A percentile compares a stretch with the other conserved stretches of the same genome.
Conservation (phyloP, 2,329 filamentous ascomycete genomes). For the Fusarium zealandicum region DNA sequence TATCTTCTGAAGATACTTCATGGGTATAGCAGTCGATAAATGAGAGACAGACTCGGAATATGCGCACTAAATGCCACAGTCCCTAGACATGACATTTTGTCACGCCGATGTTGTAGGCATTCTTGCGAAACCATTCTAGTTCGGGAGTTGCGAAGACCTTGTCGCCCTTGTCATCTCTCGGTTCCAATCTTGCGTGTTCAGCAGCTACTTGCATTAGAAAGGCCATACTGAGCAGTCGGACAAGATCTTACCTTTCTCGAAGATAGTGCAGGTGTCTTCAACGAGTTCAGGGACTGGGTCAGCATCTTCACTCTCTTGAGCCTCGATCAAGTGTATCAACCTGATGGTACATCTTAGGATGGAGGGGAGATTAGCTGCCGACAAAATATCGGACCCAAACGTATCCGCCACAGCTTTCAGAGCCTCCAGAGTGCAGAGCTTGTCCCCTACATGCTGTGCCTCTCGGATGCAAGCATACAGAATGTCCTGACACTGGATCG, state of each 20-base stretch:
- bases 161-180: constrained; percentile 49
- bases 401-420: constrained; percentile 46
- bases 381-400: constrained; percentile 29
- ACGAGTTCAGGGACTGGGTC: constrained; percentile 32
- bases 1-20: constrained; percentile 51
- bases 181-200: constrained; percentile 44
- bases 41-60: constrained; percentile 62
- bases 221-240: not conserved
- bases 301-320: constrained; percentile 35
- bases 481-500: constrained; percentile 61
- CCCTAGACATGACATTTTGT: constrained; percentile 64
- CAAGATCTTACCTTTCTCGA: constrained; percentile 51
- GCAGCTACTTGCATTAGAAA: constrained; percentile 36
- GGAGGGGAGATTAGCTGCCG: constrained; percentile 45
- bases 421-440: constrained; percentile 57
- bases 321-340: constrained; percentile 54
- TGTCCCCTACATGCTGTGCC: constrained; percentile 71
- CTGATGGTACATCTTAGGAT: constrained; percentile 60
- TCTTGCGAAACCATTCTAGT: constrained; percentile 84
- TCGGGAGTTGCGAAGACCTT: constrained; percentile 69
- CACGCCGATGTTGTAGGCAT: constrained; percentile 79
- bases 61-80: constrained; percentile 59
- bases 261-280: constrained; percentile 62
- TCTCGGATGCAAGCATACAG: constrained; percentile 84
- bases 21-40: constrained; percentile 61